These are phyloP conservation scores for Carallia pectinifolia DNA, from an alignment of 345 rosid species.

Conservation along the genomic window DNA sequence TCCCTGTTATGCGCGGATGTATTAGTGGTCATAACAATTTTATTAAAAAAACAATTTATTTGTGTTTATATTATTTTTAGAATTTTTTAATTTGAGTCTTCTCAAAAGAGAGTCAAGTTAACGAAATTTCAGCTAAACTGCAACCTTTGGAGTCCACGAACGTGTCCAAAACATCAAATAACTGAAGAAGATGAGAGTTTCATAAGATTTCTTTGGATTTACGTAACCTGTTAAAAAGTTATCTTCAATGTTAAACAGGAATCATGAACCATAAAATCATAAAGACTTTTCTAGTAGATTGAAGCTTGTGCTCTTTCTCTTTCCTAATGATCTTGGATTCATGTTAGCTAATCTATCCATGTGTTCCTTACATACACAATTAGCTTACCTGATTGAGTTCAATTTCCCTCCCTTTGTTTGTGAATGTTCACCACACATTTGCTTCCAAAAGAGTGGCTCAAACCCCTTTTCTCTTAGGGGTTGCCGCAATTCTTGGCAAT, in stretches of 20 bases:
- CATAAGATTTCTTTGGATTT: slow-evolving; percentile 1
- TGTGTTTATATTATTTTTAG: no score
- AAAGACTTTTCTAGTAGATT: no score
- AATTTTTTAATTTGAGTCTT: no score
- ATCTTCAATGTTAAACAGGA: no score
- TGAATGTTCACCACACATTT: slow-evolving; percentile 44
- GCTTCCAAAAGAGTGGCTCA: slow-evolving; percentile 53
- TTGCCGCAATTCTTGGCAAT: slow-evolving; percentile 38
- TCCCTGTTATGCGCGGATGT: no score
- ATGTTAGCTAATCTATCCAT: not conserved
- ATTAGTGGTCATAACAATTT: no score
- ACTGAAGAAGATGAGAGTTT: slow-evolving; percentile 36
- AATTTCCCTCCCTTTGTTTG: slow-evolving; percentile 31
- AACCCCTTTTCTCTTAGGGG: slow-evolving; percentile 70
- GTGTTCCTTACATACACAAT: not conserved
- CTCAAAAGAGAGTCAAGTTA: no score
- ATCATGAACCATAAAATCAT: no score
- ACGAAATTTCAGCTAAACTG: slow-evolving; percentile 32
- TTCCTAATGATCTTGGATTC: no score
- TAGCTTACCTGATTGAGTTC: slow-evolving; percentile 47
- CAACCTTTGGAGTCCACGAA: slow-evolving; percentile 49
- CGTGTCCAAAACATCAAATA: slow-evolving; percentile 25
- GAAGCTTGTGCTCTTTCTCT: no score
- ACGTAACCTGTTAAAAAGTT: not conserved
- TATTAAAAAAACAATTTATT: no score